Evolutionary conservation across 495 filamentous ascomycete species (phyloP).

Genomic region (Pseudomonodictys pantanalensis): DNA sequence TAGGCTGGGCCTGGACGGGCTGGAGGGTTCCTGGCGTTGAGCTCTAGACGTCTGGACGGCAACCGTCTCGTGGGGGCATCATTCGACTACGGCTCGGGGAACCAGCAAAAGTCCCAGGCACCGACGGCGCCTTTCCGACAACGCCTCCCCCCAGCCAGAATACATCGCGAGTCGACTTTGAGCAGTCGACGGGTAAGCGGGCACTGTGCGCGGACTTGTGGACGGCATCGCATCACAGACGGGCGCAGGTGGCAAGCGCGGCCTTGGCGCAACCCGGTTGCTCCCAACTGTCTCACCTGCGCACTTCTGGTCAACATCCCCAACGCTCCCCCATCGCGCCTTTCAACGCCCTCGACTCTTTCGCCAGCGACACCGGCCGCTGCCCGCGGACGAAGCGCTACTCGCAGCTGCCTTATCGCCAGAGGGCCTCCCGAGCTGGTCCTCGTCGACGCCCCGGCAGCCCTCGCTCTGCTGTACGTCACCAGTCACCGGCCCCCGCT

Average conservation of each 20-base stretch:
- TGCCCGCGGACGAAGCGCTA: not conserved
- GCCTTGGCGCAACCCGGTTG: not conserved
- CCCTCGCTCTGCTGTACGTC: constrained; percentile 11
- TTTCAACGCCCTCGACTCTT: not conserved
- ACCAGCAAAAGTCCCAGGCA: no score
- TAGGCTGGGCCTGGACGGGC: no score
- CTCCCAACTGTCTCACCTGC: no score
- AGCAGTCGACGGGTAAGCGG: no score
- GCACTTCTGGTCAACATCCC: not conserved
- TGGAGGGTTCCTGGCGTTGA: no score
- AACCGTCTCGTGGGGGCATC: no score
- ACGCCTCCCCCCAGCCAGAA: no score
- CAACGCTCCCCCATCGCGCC: not conserved
- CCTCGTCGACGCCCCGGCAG: not conserved
- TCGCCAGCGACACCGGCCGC: not conserved
- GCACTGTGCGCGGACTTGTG: not conserved
- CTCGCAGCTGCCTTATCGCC: constrained; percentile 2
- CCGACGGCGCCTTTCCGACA: no score
- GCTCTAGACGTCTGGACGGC: no score
- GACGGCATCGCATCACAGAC: not conserved
- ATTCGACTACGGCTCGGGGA: no score
- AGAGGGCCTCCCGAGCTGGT: not conserved
- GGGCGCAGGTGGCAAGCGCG: not conserved
- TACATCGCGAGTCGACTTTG: no score
- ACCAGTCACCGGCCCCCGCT: constrained; percentile 18